A percentile compares a stretch with the other conserved stretches of the same genome.
Evolutionary conservation across 2,329 filamentous ascomycete species (phyloP).

Genomic region (Beauveria pseudobassiana): DNA sequence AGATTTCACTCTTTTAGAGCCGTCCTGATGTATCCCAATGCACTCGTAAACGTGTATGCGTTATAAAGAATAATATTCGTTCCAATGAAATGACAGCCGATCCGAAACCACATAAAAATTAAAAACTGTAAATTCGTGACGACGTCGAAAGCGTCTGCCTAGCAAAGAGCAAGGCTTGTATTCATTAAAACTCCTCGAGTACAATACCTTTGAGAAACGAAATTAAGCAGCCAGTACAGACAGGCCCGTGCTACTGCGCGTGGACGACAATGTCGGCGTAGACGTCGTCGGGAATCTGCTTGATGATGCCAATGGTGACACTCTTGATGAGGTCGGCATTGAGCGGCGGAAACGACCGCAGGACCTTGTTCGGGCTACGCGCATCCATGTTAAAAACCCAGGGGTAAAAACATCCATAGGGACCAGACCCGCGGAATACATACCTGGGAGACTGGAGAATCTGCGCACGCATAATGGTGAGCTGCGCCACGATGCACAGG

Average conservation of each 20-base stretch:
- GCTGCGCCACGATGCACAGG: slow-evolving; percentile 89
- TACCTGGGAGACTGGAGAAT: slow-evolving; percentile 81
- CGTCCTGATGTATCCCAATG: background rate
- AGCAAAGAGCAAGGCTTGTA: background rate
- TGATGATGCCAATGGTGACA: slow-evolving; percentile 77
- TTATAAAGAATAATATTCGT: background rate
- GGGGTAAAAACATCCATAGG: background rate
- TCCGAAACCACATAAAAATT: background rate
- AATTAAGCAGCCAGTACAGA: background rate
- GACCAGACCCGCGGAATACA: too few relatives aligned
- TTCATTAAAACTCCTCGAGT: background rate
- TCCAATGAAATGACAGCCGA: background rate
- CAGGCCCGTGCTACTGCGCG: slow-evolving; percentile 50
- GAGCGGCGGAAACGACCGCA: slow-evolving; percentile 79
- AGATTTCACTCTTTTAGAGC: background rate
- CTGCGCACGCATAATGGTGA: slow-evolving; percentile 79
- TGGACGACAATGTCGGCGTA: slow-evolving; percentile 87
- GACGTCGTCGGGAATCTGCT: slow-evolving; percentile 82
- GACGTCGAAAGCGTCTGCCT: background rate
- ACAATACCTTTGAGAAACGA: background rate
- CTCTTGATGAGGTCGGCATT: slow-evolving; percentile 79
- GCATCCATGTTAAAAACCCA: too few relatives aligned
- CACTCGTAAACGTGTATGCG: background rate
- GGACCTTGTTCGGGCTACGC: slow-evolving; percentile 77
- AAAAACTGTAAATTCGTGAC: slow-evolving; percentile 3